Percentiles rank a stretch among this genome's conserved stretches.
Conservation (phyloP, 352 stramenopile genomes). For the Globisporangium middletonii region DNA sequence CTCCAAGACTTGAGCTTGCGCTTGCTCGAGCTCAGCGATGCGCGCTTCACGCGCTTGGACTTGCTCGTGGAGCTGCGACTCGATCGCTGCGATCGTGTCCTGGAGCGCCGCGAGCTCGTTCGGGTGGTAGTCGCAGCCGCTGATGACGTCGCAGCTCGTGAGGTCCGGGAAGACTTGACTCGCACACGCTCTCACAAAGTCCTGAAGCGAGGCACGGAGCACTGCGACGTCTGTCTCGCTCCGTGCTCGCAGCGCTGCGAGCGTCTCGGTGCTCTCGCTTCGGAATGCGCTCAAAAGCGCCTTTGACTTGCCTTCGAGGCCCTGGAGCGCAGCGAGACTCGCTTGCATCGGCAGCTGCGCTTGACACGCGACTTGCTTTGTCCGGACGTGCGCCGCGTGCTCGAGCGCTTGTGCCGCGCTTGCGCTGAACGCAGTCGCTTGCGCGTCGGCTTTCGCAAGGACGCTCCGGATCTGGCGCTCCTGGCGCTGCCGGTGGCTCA, state of each 20-base stretch:
- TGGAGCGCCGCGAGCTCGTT: slow-evolving; percentile 55
- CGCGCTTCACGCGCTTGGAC: slow-evolving; percentile 28
- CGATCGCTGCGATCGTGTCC: slow-evolving; percentile 28
- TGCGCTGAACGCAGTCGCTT: slow-evolving; percentile 44
- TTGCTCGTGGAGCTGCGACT: slow-evolving; percentile 28
- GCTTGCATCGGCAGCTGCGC: slow-evolving; percentile 61
- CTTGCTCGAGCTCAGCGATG: slow-evolving; percentile 29
- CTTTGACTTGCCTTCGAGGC: slow-evolving; percentile 78
- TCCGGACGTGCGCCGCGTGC: slow-evolving; percentile 29
- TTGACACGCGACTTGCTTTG: slow-evolving; percentile 48
- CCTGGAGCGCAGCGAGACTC: slow-evolving; percentile 79
- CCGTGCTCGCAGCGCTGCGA: slow-evolving; percentile 20
- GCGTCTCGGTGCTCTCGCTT: slow-evolving; percentile 20
- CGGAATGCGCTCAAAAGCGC: slow-evolving; percentile 49
- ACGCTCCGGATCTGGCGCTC: slow-evolving; percentile 63
- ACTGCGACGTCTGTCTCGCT: slow-evolving; percentile 23
- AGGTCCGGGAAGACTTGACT: slow-evolving; percentile 61
- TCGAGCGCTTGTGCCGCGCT: slow-evolving; percentile 20
- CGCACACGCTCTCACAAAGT: slow-evolving; percentile 46
- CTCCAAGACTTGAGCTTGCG: slow-evolving; percentile 24
- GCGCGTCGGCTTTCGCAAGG: slow-evolving; percentile 37
- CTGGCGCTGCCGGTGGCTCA: slow-evolving; percentile 67
- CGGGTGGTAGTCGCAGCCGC: slow-evolving; percentile 81
- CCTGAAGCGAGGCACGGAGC: slow-evolving; percentile 33
- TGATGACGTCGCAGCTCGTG: slow-evolving; percentile 51